Evolutionary conservation across 345 rosid genomes (phyloP).

Genomic region (Diplotaxis tenuifolia): DNA sequence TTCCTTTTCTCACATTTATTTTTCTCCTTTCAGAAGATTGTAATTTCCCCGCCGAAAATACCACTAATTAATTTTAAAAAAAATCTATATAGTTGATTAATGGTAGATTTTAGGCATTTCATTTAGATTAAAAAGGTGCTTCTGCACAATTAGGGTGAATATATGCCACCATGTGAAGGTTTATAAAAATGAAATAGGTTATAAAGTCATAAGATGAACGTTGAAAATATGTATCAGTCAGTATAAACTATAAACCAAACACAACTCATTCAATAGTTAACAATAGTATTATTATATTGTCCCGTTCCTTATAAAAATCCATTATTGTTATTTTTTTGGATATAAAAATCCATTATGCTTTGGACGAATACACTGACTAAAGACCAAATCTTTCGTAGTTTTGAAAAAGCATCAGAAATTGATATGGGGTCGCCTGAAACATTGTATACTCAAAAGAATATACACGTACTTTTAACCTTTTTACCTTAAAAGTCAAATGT

Average conservation of each 20-base stretch:
- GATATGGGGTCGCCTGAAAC: constrained; percentile 19
- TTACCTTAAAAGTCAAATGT: neutral
- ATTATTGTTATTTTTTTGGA: too few relatives aligned
- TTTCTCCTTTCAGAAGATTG: neutral
- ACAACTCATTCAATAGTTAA: neutral
- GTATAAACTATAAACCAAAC: neutral
- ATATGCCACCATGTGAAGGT: neutral
- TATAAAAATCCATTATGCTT: too few relatives aligned
- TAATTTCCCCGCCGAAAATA: neutral
- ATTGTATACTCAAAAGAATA: constrained; percentile 7
- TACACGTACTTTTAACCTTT: neutral
- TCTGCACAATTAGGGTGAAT: too few relatives aligned
- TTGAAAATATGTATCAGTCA: neutral
- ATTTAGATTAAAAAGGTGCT: too few relatives aligned
- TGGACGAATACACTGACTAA: neutral
- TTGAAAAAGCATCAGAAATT: neutral
- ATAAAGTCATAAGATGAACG: neutral
- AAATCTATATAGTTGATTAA: too few relatives aligned
- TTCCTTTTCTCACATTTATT: neutral
- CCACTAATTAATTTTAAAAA: neutral
- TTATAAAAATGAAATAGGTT: neutral
- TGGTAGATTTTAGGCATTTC: too few relatives aligned
- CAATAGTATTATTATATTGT: neutral
- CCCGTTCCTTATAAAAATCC: neutral
- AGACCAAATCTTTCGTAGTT: neutral